These are phyloP conservation scores for Prosopis cineraria DNA, from an alignment of 306 rosid species.

Conservation along the genomic window DNA sequence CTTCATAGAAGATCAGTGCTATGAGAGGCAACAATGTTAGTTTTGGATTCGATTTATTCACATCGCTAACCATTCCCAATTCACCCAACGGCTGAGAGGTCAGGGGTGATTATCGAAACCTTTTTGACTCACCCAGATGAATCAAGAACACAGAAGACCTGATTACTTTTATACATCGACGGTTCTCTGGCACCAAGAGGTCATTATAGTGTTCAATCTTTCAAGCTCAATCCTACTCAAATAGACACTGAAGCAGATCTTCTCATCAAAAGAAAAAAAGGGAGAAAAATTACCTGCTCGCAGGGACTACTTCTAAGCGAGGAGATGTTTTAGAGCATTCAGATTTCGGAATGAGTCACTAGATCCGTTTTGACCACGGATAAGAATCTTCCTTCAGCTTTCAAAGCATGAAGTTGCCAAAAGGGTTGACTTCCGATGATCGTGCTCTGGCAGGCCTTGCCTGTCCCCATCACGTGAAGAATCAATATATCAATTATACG, in stretches of 20 bases:
- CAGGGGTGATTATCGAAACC: background rate
- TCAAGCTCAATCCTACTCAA: background rate
- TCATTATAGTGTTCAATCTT: background rate
- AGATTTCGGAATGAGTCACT: too few species aligned
- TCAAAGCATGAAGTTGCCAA: too few species aligned
- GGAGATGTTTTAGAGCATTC: too few species aligned
- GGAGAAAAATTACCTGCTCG: background rate
- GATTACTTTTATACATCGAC: background rate
- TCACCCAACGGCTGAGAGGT: constrained; percentile 27
- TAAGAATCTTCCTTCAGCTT: too few species aligned
- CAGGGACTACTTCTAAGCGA: too few species aligned
- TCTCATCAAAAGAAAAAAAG: background rate
- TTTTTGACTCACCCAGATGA: background rate
- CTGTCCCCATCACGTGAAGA: too few species aligned
- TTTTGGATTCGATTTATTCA: constrained; percentile 51
- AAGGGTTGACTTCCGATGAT: too few species aligned
- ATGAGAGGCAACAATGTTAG: constrained; percentile 79
- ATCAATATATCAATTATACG: too few species aligned
- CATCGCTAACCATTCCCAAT: constrained; percentile 48
- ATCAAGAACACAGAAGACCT: background rate
- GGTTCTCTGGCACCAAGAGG: background rate
- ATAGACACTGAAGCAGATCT: background rate
- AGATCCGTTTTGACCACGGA: too few species aligned
- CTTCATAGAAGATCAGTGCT: constrained; percentile 90
- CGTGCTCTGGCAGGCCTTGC: too few species aligned